Evolutionary conservation across 495 filamentous ascomycete species (phyloP), one percentile per base, ranked within the genome.

Genomic region (Rhizodiscina lignyota): DNA sequence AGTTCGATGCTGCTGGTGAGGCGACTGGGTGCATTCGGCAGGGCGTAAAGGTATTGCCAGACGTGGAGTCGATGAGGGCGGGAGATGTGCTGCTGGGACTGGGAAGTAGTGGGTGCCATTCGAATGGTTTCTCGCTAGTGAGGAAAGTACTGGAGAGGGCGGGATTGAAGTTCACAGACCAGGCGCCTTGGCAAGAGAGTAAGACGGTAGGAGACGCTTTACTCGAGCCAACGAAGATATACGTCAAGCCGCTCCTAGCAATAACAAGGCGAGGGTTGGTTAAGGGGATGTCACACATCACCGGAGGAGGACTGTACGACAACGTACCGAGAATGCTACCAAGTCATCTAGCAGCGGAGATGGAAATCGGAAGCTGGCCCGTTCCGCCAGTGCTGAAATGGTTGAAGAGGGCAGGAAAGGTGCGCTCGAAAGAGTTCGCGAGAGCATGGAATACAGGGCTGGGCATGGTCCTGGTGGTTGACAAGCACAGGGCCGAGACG

Each of bases 301-400:
- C 89, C 2, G 89, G 89, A 20, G 89, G 89, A 36, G 89, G 89
- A 4, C 64, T 96, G 12, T 62, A 75, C 5, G 89, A 97, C 50
- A 94, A 94, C 60, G 71, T 97, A 4, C 89, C 89, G 18, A 70
- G 89, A 21, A 93, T 92, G 79, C 68, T 97, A 2, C 89, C 89
- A 1, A 37, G 56, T 1, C 61, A 72, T 19, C 69, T 96, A 3
- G 66, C 78, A 3, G 85, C 79, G 6, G 68, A 78, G 46, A 67
- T 97, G 34, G 77, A 94, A 43, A 77, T 79, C 12, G 50, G 55
- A 15, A 49, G 63, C 1, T 96, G 86, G 83, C 30, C 61, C 12
- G 63, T 78, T 24, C 83, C 83, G 4, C 51, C 67, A 0, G 77
- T 94, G 12, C 83, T 94, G 58, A 54, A 58, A 40, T 97, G 89